A percentile compares a stretch with the other conserved stretches of the same genome.
Conservation (phyloP, 164 flowering plant genomes). For the Chimonanthus praecox region DNA sequence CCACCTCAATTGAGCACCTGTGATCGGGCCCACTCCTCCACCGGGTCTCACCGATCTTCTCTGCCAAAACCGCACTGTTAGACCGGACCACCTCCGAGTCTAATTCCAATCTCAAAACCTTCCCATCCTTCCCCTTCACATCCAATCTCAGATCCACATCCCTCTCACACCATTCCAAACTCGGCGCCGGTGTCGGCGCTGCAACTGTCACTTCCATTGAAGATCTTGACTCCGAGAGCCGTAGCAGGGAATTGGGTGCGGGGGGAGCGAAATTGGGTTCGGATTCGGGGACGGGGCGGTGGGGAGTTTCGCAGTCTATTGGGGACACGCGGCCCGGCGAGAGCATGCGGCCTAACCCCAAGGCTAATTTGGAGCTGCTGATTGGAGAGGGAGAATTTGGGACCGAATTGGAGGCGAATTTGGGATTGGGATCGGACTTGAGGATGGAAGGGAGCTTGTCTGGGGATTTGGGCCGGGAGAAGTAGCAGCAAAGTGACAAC, state of each 20-base stretch:
- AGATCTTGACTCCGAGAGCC: background rate
- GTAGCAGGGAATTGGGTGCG: background rate
- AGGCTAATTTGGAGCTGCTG: conserved; percentile 24
- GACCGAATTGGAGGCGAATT: conserved; percentile 15
- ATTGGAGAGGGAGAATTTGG: conserved; percentile 33
- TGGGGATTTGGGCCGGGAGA: conserved; percentile 56
- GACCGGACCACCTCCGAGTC: conserved; percentile 53
- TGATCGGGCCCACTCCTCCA: conserved; percentile 17
- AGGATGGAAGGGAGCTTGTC: conserved; percentile 25
- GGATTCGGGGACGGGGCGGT: conserved; percentile 14
- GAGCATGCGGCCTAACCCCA: conserved; percentile 49
- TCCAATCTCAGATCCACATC: conserved; percentile 67
- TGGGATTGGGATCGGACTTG: conserved; percentile 3
- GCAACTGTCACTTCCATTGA: conserved; percentile 2
- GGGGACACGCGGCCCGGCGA: conserved; percentile 96
- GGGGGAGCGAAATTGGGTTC: background rate
- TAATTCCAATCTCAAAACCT: conserved; percentile 61
- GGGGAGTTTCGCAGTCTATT: conserved; percentile 43
- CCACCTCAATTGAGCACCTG: conserved; percentile 69
- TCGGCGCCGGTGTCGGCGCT: background rate
- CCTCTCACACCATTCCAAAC: conserved; percentile 1
- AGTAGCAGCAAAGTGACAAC: conserved; percentile 68
- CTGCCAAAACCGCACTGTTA: conserved; percentile 57
- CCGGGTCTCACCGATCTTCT: conserved; percentile 38
- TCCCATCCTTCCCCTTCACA: conserved; percentile 66